phyloP scores from a whole-genome alignment of 2,329 filamentous ascomycete genomes.

The Endocalyx cinctus region DNA sequence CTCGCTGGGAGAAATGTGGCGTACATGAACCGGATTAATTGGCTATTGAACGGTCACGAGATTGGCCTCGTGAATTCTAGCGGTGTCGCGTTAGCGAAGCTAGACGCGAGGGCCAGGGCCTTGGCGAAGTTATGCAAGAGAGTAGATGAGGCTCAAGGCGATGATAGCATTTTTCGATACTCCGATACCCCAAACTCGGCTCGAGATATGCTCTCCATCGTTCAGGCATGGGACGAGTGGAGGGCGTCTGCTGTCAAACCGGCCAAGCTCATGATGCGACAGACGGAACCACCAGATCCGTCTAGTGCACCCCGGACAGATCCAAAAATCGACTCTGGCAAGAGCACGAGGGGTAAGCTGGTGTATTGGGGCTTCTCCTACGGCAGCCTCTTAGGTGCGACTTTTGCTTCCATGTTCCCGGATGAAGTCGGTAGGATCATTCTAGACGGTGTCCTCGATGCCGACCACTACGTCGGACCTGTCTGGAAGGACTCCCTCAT shows the following conservation, averaged over 20 bases:
- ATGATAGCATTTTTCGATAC: slow-evolving; percentile 28
- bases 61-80: slow-evolving; percentile 32
- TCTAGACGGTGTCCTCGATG: slow-evolving; percentile 30
- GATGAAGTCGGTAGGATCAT: slow-evolving; percentile 39
- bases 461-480: slow-evolving; percentile 38
- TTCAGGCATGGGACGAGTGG: slow-evolving; percentile 34
- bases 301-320: slow-evolving; percentile 5
- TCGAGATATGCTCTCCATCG: slow-evolving; percentile 37
- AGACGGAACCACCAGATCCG: slow-evolving; percentile 6
- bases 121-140: slow-evolving; percentile 28
- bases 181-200: slow-evolving; percentile 31
- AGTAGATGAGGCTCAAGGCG: slow-evolving; percentile 22
- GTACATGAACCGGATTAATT: slow-evolving; percentile 29
- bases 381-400: slow-evolving; percentile 33
- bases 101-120: slow-evolving; percentile 23
- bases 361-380: slow-evolving; percentile 38
- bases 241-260: slow-evolving; percentile 10
- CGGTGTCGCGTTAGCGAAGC: slow-evolving; percentile 23
- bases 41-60: slow-evolving; percentile 23
- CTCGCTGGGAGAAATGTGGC: slow-evolving; percentile 23
- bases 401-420: slow-evolving; percentile 38
- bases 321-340: slow-evolving; percentile 6
- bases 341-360: slow-evolving; percentile 24
- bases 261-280: slow-evolving; percentile 7
- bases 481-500: slow-evolving; percentile 34